Percentiles rank a stretch among this genome's conserved stretches.
Evolutionary conservation across 306 rosid species (phyloP).

Genomic region (Quercus glauca): DNA sequence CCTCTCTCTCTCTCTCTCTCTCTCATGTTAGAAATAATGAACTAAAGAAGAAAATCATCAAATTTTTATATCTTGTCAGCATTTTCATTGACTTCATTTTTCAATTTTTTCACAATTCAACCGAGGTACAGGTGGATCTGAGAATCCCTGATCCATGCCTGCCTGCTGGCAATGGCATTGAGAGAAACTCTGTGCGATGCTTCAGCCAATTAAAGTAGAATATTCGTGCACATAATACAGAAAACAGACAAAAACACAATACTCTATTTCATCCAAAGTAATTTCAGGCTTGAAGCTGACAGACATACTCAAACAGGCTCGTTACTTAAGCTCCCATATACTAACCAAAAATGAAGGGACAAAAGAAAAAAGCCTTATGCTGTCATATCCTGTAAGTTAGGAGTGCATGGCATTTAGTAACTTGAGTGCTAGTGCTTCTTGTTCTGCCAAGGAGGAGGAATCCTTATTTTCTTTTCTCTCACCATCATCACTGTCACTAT

Average conservation of each 20-base stretch:
- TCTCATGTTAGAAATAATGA: too few relatives aligned
- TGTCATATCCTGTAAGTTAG: slow-evolving; percentile 5
- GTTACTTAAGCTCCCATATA: too few relatives aligned
- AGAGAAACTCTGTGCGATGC: not conserved
- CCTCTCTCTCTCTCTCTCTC: too few relatives aligned
- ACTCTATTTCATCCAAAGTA: not conserved
- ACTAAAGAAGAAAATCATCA: too few relatives aligned
- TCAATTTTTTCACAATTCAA: too few relatives aligned
- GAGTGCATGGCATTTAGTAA: slow-evolving; percentile 65
- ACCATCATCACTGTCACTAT: slow-evolving; percentile 53
- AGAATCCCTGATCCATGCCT: not conserved
- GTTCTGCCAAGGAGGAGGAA: slow-evolving; percentile 51
- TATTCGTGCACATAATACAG: not conserved
- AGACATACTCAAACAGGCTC: too few relatives aligned
- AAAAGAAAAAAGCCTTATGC: slow-evolving; percentile 27
- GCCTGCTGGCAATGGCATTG: too few relatives aligned
- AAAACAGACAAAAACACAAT: not conserved
- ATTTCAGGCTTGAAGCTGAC: too few relatives aligned
- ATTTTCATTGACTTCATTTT: too few relatives aligned
- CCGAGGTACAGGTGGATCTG: not conserved
- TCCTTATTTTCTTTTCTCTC: slow-evolving; percentile 40
- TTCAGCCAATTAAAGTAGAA: not conserved
- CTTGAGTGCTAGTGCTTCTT: slow-evolving; percentile 82
- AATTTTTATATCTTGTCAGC: too few relatives aligned
- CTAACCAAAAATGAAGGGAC: not conserved